Base-by-base conservation (phyloP, 176 grass and related monocot genomes). In the Oryza glaberrima region DNA sequence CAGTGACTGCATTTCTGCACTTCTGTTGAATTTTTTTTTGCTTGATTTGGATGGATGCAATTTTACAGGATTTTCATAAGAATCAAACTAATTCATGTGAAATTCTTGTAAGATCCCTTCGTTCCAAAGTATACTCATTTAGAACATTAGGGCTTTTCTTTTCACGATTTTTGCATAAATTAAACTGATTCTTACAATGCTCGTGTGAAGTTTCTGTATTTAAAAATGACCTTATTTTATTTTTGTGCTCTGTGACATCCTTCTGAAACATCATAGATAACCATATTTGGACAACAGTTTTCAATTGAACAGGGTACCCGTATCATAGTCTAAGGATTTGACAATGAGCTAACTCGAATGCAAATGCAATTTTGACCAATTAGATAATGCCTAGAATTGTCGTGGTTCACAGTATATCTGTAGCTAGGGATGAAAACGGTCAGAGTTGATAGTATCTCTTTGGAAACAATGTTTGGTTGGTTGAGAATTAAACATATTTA, bases 1-100 rank as follows among this genome's bases (percentile, higher is more conserved):
- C 77, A 81, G 13, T 76, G 82, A 85, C 8, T 35, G 9, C 1
- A 46, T 46, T 12, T 46, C 45, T 52, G 72, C 81, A 51, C 6
- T 16, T 43, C 9, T 20, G 13, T 20, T 69, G 67, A 22, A n/a
- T 0, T 43, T 7, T 35, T 22, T 35, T 22, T 32, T 44, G 3
- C 38, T 23, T 19, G 47, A 13, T 44, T 69, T 14, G 34, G 23
- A n/a, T 52, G 3, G 49, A 52, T 16, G 14, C 3, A 52, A 46
- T 6, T 15, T 52, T 52, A 5, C 4, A 52, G 49, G 49, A 16
- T 52, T 16, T 52, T 52, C 5, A 58, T 19, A 58, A 7, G 17
- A 58, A 20, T 19, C 15, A 12, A 52, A 52, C 15, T 52, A 12
- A 52, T 52, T 52, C 16, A 17, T 19, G 5, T 56, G 1, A 51